Evolutionary conservation across 1,139 yeast genomes (phyloP).

Genomic region (Pichia sp.): DNA sequence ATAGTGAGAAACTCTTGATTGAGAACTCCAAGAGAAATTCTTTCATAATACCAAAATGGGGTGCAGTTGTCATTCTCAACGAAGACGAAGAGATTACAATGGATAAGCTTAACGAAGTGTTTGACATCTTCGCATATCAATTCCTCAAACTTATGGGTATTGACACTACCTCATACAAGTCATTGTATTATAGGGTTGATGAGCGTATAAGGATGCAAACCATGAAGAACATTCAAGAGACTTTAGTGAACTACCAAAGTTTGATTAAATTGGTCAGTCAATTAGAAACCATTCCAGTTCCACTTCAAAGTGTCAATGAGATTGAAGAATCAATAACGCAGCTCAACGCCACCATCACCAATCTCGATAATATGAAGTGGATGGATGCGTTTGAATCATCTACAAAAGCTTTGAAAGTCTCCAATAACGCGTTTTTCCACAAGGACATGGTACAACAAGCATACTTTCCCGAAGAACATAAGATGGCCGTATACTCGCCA

Average conservation of each 20-base stretch:
- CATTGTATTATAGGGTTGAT: slow-evolving; percentile 59
- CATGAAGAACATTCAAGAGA: slow-evolving; percentile 42
- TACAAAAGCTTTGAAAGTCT: slow-evolving; percentile 44
- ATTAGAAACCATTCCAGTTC: slow-evolving; percentile 76
- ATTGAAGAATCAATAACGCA: slow-evolving; percentile 35
- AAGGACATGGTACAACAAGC: slow-evolving; percentile 93
- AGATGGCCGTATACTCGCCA: slow-evolving; percentile 87
- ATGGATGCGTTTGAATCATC: slow-evolving; percentile 45
- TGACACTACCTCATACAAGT: slow-evolving; percentile 41
- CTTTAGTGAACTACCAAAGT: slow-evolving; percentile 58
- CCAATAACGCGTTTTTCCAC: slow-evolving; percentile 83
- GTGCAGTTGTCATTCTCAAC: slow-evolving; percentile 54
- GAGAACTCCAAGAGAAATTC: slow-evolving; percentile 51
- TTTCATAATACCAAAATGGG: slow-evolving; percentile 89
- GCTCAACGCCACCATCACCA: slow-evolving; percentile 16
- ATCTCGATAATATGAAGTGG: slow-evolving; percentile 25
- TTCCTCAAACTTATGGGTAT: slow-evolving; percentile 68
- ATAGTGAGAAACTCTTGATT: slow-evolving; percentile 34
- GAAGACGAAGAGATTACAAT: slow-evolving; percentile 26
- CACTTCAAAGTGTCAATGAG: slow-evolving; percentile 48
- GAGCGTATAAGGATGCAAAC: slow-evolving; percentile 53
- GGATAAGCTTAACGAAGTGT: slow-evolving; percentile 45
- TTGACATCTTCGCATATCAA: slow-evolving; percentile 72
- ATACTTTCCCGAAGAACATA: slow-evolving; percentile 92
- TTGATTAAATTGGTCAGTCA: slow-evolving; percentile 60